A percentile compares a stretch with the other conserved stretches of the same genome.
Evolutionary conservation across 2,329 filamentous ascomycete species (phyloP).

Genomic region (Madurella fahalii): DNA sequence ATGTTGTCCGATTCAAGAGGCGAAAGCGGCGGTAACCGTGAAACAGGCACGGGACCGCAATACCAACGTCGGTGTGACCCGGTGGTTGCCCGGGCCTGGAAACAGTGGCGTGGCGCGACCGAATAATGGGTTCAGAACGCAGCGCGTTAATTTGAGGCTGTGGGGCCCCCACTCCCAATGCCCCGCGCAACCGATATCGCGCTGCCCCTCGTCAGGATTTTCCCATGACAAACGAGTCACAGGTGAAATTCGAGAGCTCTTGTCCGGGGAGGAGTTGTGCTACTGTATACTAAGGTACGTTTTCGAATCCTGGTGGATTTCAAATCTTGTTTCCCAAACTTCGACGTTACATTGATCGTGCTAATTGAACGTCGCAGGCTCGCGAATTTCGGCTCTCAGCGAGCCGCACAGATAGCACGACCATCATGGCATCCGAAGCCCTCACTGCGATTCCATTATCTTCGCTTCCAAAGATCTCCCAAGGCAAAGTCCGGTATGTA

Average conservation of each 20-base stretch:
- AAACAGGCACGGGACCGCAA: too few species aligned
- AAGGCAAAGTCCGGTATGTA: slow-evolving; percentile 17
- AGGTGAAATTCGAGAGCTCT: not conserved
- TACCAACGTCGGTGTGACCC: too few species aligned
- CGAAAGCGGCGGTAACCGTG: too few species aligned
- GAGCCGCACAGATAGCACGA: not conserved
- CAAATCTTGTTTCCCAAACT: too few species aligned
- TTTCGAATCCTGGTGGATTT: too few species aligned
- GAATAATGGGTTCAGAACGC: too few species aligned
- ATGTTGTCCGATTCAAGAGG: too few species aligned
- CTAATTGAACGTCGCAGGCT: not conserved
- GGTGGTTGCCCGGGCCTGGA: too few species aligned
- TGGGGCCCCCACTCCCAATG: not conserved
- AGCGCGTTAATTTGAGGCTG: not conserved
- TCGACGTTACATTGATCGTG: too few species aligned
- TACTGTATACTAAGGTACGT: too few species aligned
- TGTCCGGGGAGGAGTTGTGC: not conserved
- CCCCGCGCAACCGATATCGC: slow-evolving; percentile 14
- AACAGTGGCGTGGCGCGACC: too few species aligned
- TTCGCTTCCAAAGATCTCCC: slow-evolving; percentile 9
- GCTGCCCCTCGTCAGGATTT: slow-evolving; percentile 8
- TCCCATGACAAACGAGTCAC: slow-evolving; percentile 1
- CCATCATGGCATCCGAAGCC: slow-evolving; percentile 3
- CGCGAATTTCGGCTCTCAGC: not conserved
- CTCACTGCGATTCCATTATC: slow-evolving; percentile 11